Conservation (phyloP, 139 green algal species). For the Nannochloris sp. region DNA sequence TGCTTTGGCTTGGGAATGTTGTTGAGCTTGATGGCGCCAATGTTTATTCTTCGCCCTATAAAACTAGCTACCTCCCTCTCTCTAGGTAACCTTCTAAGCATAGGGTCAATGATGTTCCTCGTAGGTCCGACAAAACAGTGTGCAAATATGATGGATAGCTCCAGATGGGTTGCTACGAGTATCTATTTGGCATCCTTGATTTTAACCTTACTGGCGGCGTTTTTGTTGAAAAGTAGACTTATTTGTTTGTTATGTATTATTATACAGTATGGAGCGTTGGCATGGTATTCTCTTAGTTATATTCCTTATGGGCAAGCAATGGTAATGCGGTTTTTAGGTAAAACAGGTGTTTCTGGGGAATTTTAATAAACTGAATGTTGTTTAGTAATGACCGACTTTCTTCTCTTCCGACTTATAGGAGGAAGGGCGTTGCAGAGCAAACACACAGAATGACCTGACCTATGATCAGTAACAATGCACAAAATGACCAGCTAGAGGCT, state of each 20-base stretch:
- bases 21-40: slow-evolving; percentile 48
- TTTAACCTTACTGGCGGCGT: slow-evolving; percentile 25
- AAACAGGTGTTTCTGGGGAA: not conserved
- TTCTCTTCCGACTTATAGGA: too few relatives aligned
- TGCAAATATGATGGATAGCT: slow-evolving; percentile 59
- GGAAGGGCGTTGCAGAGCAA: too few relatives aligned
- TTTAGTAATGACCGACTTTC: too few relatives aligned
- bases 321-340: slow-evolving; percentile 8
- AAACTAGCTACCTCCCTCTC: slow-evolving; percentile 33
- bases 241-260: slow-evolving; percentile 28
- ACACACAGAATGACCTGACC: too few relatives aligned
- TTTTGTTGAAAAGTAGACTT: slow-evolving; percentile 29
- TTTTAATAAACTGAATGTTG: not conserved
- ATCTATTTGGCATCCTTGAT: slow-evolving; percentile 53
- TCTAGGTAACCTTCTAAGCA: slow-evolving; percentile 14
- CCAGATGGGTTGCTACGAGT: slow-evolving; percentile 39
- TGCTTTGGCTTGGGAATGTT: slow-evolving; percentile 49
- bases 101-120: slow-evolving; percentile 41
- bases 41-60: slow-evolving; percentile 42
- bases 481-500: too few relatives aligned
- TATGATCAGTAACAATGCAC: too few relatives aligned
- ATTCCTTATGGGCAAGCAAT: slow-evolving; percentile 32
- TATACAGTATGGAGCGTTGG: slow-evolving; percentile 21
- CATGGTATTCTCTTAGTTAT: slow-evolving; percentile 39
- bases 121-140: slow-evolving; percentile 53